These are phyloP conservation scores for Mrakia hoshinonis DNA, from an alignment of 768 basidiomycete species.

Conservation along the genomic window DNA sequence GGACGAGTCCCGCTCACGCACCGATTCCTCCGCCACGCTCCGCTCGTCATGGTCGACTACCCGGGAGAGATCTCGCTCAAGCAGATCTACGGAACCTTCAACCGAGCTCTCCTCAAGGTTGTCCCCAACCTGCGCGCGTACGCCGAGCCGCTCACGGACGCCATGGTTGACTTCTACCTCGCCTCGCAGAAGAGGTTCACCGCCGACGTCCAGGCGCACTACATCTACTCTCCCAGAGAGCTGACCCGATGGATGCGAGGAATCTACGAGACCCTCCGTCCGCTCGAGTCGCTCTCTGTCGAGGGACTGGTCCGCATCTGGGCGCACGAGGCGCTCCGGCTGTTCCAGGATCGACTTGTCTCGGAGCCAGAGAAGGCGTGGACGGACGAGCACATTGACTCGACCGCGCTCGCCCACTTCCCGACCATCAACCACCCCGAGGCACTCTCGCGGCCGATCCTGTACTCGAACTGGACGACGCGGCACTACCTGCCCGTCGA, in stretches of 20 bases:
- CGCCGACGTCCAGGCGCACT: slow-evolving; percentile 93
- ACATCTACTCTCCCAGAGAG: slow-evolving; percentile 97
- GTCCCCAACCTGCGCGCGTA: slow-evolving; percentile 86
- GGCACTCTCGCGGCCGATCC: slow-evolving; percentile 75
- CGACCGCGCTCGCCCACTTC: slow-evolving; percentile 77
- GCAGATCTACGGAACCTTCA: slow-evolving; percentile 98
- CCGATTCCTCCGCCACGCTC: slow-evolving; percentile 94
- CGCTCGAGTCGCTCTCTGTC: slow-evolving; percentile 82
- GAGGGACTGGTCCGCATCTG: slow-evolving; percentile 94
- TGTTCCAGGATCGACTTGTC: slow-evolving; percentile 96
- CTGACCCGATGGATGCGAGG: slow-evolving; percentile 95
- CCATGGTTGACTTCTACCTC: slow-evolving; percentile 93
- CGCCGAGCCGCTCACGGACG: slow-evolving; percentile 86
- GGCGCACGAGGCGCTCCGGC: slow-evolving; percentile 93
- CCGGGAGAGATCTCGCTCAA: slow-evolving; percentile 93
- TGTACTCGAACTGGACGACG: slow-evolving; percentile 99
- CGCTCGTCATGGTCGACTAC: slow-evolving; percentile 97
- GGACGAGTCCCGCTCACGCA: slow-evolving; percentile 97
- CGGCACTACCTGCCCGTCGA: slow-evolving; percentile 94
- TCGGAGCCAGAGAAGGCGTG: slow-evolving; percentile 83
- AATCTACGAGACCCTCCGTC: slow-evolving; percentile 91
- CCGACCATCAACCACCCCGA: slow-evolving; percentile 81
- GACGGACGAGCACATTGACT: slow-evolving; percentile 90
- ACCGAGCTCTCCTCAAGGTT: slow-evolving; percentile 89
- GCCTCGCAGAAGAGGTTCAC: slow-evolving; percentile 92